Evolutionary conservation across 306 rosid genomes (phyloP), one percentile per base, ranked within the genome.

Genomic region (Fragaria ananassa): DNA sequence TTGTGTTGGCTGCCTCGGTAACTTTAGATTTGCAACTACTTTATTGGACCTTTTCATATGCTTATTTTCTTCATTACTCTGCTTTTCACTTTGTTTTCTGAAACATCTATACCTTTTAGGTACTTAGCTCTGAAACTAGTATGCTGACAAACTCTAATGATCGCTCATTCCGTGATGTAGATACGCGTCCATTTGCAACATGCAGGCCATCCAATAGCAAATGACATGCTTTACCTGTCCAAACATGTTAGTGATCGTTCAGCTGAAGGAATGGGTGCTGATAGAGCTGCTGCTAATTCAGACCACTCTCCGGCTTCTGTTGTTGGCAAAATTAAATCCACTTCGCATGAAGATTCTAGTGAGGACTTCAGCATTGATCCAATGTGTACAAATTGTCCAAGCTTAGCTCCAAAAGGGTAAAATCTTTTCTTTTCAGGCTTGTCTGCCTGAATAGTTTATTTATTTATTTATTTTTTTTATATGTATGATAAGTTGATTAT

Each of bases 351-450:
- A 78, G 96, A 78, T 65, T 79, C 83, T 35, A 53, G 35, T 29
- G 86, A 78, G 34, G 93, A 85, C 56, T 88, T 91, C 81, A 71
- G 87, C 74, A 83, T 86, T 17, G 98, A 93, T 74, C 90, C 96
- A 69, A 87, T 91, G 90, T 93, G 97, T 83, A 89, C 97, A 66
- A 93, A 93, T 82, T 93, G 98, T 81, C 98, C 97, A 53, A 81
- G 88, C 83, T 88, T 93, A 86, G 90, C 83, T 66, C 97, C 97
- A 45, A 87, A 87, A 78, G 98, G 97, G 97, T 88, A 87, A 80
- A 84, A 72, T 69, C 58, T 56, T 3, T 19, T 41, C 8, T 18
- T 54, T 6, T 45, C 45, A 17, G 18, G 7, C 31, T 64, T 41
- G 14, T 13, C 47, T 54, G 35, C 63, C 13, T 56, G 68, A 53